phyloP scores from a whole-genome alignment of 1,139 yeast genomes.

The Citeromyces siamensis region DNA sequence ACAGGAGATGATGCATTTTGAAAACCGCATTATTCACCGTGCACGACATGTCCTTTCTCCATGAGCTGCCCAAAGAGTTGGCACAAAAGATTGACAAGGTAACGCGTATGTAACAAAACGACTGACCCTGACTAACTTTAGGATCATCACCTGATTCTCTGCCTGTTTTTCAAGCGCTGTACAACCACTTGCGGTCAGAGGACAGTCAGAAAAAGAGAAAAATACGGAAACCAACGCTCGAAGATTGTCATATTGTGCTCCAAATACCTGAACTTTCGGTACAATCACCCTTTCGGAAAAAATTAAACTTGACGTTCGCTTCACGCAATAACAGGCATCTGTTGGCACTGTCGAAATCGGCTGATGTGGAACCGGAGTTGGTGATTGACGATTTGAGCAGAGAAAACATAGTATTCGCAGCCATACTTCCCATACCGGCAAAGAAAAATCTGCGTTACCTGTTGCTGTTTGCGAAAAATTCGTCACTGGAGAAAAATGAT shows the following conservation, averaged over 20 bases:
- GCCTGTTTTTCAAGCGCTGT: background rate
- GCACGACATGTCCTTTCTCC: background rate
- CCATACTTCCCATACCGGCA: constrained; percentile 35
- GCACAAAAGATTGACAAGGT: background rate
- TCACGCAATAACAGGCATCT: constrained; percentile 21
- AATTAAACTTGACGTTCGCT: constrained; percentile 25
- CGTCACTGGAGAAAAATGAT: constrained; percentile 21
- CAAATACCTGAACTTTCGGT: constrained; percentile 34
- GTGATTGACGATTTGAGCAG: constrained; percentile 19
- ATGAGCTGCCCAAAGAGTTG: background rate
- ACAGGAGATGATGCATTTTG: no score
- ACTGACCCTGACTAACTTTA: no score
- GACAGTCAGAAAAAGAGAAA: background rate
- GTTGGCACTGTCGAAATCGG: constrained; percentile 26
- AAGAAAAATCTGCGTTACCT: constrained; percentile 27
- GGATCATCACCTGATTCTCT: background rate
- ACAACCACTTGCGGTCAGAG: background rate
- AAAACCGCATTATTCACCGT: no score
- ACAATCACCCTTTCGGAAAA: constrained; percentile 38
- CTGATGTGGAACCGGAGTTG: constrained; percentile 24
- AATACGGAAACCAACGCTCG: background rate
- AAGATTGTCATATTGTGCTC: constrained; percentile 25
- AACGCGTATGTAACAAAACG: background rate
- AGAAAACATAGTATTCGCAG: constrained; percentile 28
- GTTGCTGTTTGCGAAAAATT: constrained; percentile 27